Conservation (phyloP, 2,329 filamentous ascomycete genomes). For the Botrytis squamosa region DNA sequence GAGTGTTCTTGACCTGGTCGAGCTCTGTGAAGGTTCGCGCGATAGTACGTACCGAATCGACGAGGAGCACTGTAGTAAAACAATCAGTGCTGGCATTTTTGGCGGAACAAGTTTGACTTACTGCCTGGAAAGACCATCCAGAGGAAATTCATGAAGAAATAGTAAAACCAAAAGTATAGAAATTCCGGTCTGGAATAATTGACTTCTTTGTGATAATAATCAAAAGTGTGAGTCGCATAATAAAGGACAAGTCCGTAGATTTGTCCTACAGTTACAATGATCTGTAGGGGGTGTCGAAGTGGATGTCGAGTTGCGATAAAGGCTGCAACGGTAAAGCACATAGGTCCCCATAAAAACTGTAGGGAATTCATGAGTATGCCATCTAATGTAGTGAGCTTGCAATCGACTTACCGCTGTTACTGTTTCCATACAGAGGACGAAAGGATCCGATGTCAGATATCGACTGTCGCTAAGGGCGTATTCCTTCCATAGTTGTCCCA, state of each 20-base stretch:
- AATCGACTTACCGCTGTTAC: slow-evolving; percentile 45
- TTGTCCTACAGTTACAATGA: slow-evolving; percentile 40
- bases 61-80: slow-evolving; percentile 37
- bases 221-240: slow-evolving; percentile 57
- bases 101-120: slow-evolving; percentile 41
- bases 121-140: slow-evolving; percentile 58
- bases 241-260: slow-evolving; percentile 60
- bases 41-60: slow-evolving; percentile 41
- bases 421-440: slow-evolving; percentile 56
- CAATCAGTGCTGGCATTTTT: background rate
- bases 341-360: slow-evolving; percentile 57
- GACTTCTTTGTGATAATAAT: slow-evolving; percentile 47
- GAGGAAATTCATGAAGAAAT: slow-evolving; percentile 59
- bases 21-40: slow-evolving; percentile 41
- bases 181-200: slow-evolving; percentile 58
- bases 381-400: background rate
- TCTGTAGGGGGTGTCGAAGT: slow-evolving; percentile 52
- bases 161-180: slow-evolving; percentile 64
- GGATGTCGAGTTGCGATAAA: slow-evolving; percentile 47
- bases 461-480: slow-evolving; percentile 57
- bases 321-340: slow-evolving; percentile 51
- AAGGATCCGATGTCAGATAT: slow-evolving; percentile 53
- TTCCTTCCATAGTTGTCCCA: slow-evolving; percentile 58
- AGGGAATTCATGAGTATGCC: background rate
- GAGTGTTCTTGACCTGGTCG: slow-evolving; percentile 30